A percentile compares a stretch with the other conserved stretches of the same genome.
Conservation (phyloP, 441 rosid genomes). For the Iberis amara region DNA sequence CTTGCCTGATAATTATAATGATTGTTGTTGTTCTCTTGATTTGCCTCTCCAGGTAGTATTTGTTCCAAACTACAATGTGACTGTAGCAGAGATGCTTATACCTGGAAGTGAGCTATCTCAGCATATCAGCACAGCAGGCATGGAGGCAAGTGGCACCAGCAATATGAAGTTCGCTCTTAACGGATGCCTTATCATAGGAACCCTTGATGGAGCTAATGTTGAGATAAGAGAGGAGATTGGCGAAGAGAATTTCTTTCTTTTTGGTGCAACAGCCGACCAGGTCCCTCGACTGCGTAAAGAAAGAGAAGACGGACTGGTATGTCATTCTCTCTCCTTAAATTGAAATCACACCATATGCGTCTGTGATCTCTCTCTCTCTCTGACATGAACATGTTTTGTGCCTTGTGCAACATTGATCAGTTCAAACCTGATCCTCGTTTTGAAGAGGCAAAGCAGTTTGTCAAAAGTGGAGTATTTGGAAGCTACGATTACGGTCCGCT, state of each 20-base stretch:
- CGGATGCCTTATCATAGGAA: slow-evolving; percentile 93
- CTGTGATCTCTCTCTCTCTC: too few relatives aligned
- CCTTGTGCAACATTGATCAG: slow-evolving; percentile 38
- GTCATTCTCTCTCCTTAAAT: slow-evolving; percentile 1
- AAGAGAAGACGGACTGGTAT: slow-evolving; percentile 78
- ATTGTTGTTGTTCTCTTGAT: background rate
- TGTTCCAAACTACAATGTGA: slow-evolving; percentile 91
- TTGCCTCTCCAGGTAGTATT: slow-evolving; percentile 63
- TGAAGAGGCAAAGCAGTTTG: slow-evolving; percentile 81
- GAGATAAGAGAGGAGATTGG: slow-evolving; percentile 93
- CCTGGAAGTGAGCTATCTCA: slow-evolving; percentile 97
- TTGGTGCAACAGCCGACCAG: slow-evolving; percentile 85
- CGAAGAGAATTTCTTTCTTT: slow-evolving; percentile 82
- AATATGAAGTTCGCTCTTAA: slow-evolving; percentile 93
- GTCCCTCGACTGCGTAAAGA: slow-evolving; percentile 76
- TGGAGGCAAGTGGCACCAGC: slow-evolving; percentile 99
- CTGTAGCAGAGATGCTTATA: slow-evolving; percentile 86
- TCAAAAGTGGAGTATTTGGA: slow-evolving; percentile 85
- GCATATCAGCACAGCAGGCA: slow-evolving; percentile 96
- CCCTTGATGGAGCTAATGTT: slow-evolving; percentile 93
- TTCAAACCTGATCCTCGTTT: slow-evolving; percentile 85
- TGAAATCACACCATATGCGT: slow-evolving; percentile 6
- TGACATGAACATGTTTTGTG: slow-evolving; percentile 20
- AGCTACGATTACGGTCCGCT: slow-evolving; percentile 79
- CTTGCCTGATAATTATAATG: slow-evolving; percentile 17